A percentile compares a stretch with the other conserved stretches of the same genome.
Conservation (phyloP, 225 moss, liverwort and hornwort genomes). For the Marchantia paleacea region DNA sequence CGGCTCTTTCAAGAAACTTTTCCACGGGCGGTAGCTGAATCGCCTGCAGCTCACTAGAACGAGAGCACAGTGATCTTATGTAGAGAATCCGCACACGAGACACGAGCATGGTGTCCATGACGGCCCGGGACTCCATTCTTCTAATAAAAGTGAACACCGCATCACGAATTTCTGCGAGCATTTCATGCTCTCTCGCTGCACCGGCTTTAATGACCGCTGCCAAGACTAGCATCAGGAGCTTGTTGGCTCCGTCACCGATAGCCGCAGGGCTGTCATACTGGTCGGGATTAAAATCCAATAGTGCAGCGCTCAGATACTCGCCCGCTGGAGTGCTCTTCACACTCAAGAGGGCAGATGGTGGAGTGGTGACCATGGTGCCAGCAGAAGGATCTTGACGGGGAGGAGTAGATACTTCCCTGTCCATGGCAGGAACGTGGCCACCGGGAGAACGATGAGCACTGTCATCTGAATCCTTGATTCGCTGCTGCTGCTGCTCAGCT, state of each 20-base stretch:
- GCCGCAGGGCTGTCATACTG: conserved; percentile 88
- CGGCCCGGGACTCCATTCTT: conserved; percentile 71
- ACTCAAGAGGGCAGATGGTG: conserved; percentile 62
- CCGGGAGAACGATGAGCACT: conserved; percentile 20
- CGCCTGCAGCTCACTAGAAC: conserved; percentile 84
- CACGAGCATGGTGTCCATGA: conserved; percentile 98
- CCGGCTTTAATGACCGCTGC: conserved; percentile 99
- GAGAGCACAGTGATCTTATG: conserved; percentile 94
- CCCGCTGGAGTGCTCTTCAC: conserved; percentile 90
- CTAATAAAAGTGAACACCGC: conserved; percentile 90
- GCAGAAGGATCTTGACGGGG: conserved; percentile 35
- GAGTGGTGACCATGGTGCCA: conserved; percentile 59
- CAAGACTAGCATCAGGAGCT: conserved; percentile 94
- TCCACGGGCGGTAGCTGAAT: conserved; percentile 91
- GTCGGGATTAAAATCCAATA: conserved; percentile 89
- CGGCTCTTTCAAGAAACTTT: conserved; percentile 77
- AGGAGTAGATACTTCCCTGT: conserved; percentile 10
- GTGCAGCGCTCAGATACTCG: conserved; percentile 91
- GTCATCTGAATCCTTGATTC: conserved; percentile 16
- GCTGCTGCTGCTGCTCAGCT: not conserved
- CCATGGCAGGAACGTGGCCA: not conserved
- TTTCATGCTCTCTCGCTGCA: conserved; percentile 97
- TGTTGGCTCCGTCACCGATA: conserved; percentile 92
- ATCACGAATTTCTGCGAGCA: conserved; percentile 98
- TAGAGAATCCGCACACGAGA: conserved; percentile 97